Evolutionary conservation across 352 stramenopile genomes (phyloP).

Genomic region (Pythium grandisporangium): DNA sequence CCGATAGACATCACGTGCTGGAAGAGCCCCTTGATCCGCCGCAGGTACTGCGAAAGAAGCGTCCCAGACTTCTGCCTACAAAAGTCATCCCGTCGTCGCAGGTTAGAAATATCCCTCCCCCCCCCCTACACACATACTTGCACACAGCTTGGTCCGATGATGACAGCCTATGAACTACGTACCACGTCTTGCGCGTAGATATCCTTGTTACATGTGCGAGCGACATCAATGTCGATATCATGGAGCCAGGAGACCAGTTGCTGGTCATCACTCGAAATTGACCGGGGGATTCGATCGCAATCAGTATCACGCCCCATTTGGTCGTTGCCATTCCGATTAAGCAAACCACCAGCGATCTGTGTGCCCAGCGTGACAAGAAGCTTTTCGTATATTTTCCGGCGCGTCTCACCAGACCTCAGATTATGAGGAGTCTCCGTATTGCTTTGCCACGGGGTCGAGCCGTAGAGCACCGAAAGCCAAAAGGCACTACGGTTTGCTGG

Average conservation of each 20-base stretch:
- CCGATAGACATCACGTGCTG: no score
- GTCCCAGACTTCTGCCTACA: slow-evolving; percentile 2
- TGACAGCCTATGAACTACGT: no score
- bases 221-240: slow-evolving; percentile 79
- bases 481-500: slow-evolving; percentile 35
- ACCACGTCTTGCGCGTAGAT: slow-evolving; percentile 30
- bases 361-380: slow-evolving; percentile 47
- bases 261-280: no score
- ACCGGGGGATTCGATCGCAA: no score
- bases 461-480: slow-evolving; percentile 63
- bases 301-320: no score
- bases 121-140: no score
- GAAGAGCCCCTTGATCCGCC: no score
- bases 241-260: slow-evolving; percentile 62
- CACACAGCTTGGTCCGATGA: no score
- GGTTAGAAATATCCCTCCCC: no score
- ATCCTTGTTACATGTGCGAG: slow-evolving; percentile 54
- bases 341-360: slow-evolving; percentile 22
- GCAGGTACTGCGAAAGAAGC: not conserved
- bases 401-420: slow-evolving; percentile 24
- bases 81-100: no score
- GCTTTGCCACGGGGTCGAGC: slow-evolving; percentile 32
- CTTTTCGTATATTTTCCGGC: slow-evolving; percentile 50
- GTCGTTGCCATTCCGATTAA: slow-evolving; percentile 9
- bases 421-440: slow-evolving; percentile 26